Evolutionary conservation across 345 rosid genomes (phyloP), one percentile per base, ranked within the genome.

Genomic region (Ricinus communis): DNA sequence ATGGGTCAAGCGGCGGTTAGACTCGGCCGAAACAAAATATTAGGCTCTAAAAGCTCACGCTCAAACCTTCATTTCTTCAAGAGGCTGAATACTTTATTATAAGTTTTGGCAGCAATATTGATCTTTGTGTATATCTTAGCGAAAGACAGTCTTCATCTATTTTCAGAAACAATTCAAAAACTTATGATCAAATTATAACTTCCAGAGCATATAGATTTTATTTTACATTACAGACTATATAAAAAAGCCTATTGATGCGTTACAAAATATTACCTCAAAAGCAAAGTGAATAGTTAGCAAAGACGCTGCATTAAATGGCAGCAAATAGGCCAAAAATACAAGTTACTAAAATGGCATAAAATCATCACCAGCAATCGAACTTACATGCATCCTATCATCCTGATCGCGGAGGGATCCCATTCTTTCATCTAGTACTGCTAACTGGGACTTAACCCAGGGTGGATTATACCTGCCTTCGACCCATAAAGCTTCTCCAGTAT

Each of bases 401-500:
- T 83, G 79, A 12, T 65, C 77, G 5, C 27, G 69, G 46, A 74
- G 31, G 45, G 87, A 72, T 1, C 72, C 82, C 85, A 82, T 83
- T 47, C 75, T 76, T 27, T 78, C 68, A 77, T 88, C 93, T 60
- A 85, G 62, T 74, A 83, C 68, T 3, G 63, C 82, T 63, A 88
- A 76, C 56, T 86, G 89, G 47, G 88, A 82, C 68, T 83, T 86
- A 70, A 86, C 88, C 90, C 90, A 83, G 11, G 79, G 70, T 24
- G 90, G 93, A 73, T 83, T 88, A 66, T 81, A 64, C 77, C 82
- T 76, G 71, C 90, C 87, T 76, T 86, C 90, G 13, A 85, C 71
- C 93, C 89, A 86, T 62, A 86, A 64, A 65, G 87, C 87, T 81
- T 88, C 90, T 62, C 93, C 93, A 8, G 93, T 88, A 69, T 85